A percentile compares a stretch with the other conserved stretches of the same genome.
These are phyloP conservation scores for Gautieria morchelliformis DNA, from an alignment of 768 basidiomycete species.

Conservation along the genomic window DNA sequence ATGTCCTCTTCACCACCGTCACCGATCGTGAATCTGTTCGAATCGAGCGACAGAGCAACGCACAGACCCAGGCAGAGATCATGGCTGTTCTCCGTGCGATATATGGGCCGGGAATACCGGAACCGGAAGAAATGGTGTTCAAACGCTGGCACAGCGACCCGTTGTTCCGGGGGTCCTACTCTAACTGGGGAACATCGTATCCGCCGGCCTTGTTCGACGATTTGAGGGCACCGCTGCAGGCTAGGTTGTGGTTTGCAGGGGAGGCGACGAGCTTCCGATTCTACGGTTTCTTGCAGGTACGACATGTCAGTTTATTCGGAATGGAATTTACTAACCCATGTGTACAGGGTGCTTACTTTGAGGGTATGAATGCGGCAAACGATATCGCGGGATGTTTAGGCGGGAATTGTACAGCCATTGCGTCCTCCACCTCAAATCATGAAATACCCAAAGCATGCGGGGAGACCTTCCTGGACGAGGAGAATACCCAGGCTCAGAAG, in stretches of 20 bases:
- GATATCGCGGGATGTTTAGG: slow-evolving; percentile 34
- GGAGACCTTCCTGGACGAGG: slow-evolving; percentile 6
- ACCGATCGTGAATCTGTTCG: slow-evolving; percentile 52
- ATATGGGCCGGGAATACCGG: slow-evolving; percentile 45
- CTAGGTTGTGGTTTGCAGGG: slow-evolving; percentile 51
- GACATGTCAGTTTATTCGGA: slow-evolving; percentile 10
- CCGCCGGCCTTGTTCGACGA: slow-evolving; percentile 44
- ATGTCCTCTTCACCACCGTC: slow-evolving; percentile 45
- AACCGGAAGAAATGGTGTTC: slow-evolving; percentile 46
- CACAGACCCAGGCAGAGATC: slow-evolving; percentile 41
- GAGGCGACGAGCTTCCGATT: slow-evolving; percentile 50
- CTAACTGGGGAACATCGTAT: slow-evolving; percentile 62
- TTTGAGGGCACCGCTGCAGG: slow-evolving; percentile 41
- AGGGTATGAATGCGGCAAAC: slow-evolving; percentile 35
- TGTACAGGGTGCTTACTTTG: slow-evolving; percentile 51
- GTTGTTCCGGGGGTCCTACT: slow-evolving; percentile 51
- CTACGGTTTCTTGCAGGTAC: slow-evolving; percentile 32
- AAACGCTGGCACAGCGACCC: slow-evolving; percentile 46
- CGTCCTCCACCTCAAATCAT: neutral
- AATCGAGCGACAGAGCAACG: slow-evolving; percentile 41
- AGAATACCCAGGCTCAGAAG: neutral
- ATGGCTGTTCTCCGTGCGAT: slow-evolving; percentile 48
- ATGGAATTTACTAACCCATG: neutral
- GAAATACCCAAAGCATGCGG: neutral
- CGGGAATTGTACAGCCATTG: slow-evolving; percentile 2